Evolutionary conservation across 768 basidiomycete genomes (phyloP).

Genomic region (Lepiota subincarnata): DNA sequence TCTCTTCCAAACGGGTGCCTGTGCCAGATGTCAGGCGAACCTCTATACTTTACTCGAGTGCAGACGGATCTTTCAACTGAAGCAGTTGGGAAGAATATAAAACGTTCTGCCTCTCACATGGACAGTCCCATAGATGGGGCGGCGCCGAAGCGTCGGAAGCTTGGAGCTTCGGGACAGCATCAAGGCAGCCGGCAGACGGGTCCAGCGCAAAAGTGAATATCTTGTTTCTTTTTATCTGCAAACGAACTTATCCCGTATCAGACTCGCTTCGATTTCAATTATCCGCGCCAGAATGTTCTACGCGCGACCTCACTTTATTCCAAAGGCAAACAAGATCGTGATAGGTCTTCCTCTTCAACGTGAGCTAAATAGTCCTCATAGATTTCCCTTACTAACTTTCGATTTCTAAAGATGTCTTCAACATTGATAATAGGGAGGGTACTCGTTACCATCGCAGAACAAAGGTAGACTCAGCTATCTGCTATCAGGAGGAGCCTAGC

Average conservation of each 20-base stretch:
- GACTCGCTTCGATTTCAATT: conserved; percentile 50
- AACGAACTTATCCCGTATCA: conserved; percentile 26
- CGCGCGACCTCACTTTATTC: conserved; percentile 50
- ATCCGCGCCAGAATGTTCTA: conserved; percentile 65
- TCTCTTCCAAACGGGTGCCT: conserved; percentile 79
- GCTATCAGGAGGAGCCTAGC: conserved; percentile 40
- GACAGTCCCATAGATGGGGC: background rate
- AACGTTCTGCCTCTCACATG: background rate
- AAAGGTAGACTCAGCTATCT: background rate
- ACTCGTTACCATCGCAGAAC: background rate
- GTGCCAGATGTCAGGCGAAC: conserved; percentile 77
- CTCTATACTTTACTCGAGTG: conserved; percentile 41
- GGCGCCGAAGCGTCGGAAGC: conserved; percentile 6
- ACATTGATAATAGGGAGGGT: conserved; percentile 32
- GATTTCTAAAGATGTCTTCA: conserved; percentile 64
- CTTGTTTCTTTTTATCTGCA: background rate
- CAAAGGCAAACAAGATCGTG: conserved; percentile 43
- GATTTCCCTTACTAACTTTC: conserved; percentile 22
- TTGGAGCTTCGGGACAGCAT: background rate
- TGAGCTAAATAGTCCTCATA: conserved; percentile 27
- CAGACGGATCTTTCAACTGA: conserved; percentile 18
- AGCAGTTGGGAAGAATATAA: conserved; percentile 1
- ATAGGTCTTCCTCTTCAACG: conserved; percentile 70
- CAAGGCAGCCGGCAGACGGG: background rate
- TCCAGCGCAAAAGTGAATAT: background rate